Percentiles rank a stretch among this genome's conserved stretches.
These are phyloP conservation scores for Abelmoschus esculentus DNA, from an alignment of 345 rosid genomes.

Conservation along the genomic window DNA sequence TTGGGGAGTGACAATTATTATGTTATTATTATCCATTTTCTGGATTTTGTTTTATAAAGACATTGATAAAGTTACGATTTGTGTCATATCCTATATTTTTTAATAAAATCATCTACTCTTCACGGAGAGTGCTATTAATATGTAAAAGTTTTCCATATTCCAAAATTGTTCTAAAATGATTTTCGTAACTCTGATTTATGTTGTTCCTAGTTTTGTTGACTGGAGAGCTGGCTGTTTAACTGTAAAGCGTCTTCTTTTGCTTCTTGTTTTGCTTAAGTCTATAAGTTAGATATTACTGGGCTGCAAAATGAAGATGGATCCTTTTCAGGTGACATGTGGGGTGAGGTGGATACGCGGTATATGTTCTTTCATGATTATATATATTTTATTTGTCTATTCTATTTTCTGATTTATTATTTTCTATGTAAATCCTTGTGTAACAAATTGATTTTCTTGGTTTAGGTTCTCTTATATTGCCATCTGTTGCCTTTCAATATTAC, in stretches of 20 bases:
- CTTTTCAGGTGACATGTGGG: slow-evolving; percentile 91
- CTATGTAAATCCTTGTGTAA: neutral
- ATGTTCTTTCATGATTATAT: slow-evolving; percentile 8
- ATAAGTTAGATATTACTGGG: slow-evolving; percentile 50
- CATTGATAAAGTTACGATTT: slow-evolving; percentile 48
- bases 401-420: neutral
- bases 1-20: neutral
- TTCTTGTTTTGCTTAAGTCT: slow-evolving; percentile 25
- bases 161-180: slow-evolving; percentile 11
- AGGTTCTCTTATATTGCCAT: slow-evolving; percentile 87
- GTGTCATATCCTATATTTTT: slow-evolving; percentile 50
- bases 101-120: neutral
- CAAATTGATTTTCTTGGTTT: slow-evolving; percentile 8
- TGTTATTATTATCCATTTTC: neutral
- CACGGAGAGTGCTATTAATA: neutral
- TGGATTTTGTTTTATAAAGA: slow-evolving; percentile 17
- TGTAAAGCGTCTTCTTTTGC: neutral
- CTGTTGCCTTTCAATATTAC: slow-evolving; percentile 70
- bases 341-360: slow-evolving; percentile 89
- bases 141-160: neutral
- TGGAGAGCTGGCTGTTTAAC: neutral
- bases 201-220: neutral
- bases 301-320: slow-evolving; percentile 96
- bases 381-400: neutral
- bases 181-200: neutral